phyloP scores from a whole-genome alignment of 1,139 yeast genomes.

The Trichomonascaceae sp. region DNA sequence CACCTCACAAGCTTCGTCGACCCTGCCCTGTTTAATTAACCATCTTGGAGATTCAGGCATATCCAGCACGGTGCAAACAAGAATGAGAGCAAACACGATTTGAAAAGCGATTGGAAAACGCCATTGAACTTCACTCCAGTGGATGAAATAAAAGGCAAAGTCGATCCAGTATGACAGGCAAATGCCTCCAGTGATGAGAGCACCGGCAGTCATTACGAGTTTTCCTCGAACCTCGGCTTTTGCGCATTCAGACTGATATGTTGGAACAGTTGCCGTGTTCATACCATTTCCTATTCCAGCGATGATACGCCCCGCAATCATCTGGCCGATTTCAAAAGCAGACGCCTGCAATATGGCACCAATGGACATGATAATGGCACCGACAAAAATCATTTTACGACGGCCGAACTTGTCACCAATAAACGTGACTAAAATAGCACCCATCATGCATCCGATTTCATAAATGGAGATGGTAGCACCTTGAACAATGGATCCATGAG shows the following conservation, averaged over 20 bases:
- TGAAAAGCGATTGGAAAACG: constrained; percentile 30
- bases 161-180: constrained; percentile 77
- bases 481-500: constrained; percentile 15
- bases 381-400: constrained; percentile 53
- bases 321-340: constrained; percentile 57
- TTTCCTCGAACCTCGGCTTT: constrained; percentile 49
- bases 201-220: constrained; percentile 46
- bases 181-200: constrained; percentile 41
- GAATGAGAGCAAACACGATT: constrained; percentile 25
- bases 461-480: constrained; percentile 44
- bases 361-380: constrained; percentile 50
- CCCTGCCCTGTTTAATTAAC: constrained; percentile 38
- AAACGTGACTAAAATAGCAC: constrained; percentile 54
- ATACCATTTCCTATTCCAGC: constrained; percentile 56
- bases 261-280: constrained; percentile 54
- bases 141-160: constrained; percentile 60
- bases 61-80: constrained; percentile 8
- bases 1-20: constrained; percentile 45
- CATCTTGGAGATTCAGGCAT: constrained; percentile 50
- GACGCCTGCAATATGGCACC: constrained; percentile 58
- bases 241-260: constrained; percentile 48
- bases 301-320: constrained; percentile 54
- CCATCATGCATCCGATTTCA: constrained; percentile 71
- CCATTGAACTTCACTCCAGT: constrained; percentile 24
- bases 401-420: constrained; percentile 63